Percentiles rank a stretch among this genome's conserved stretches.
Evolutionary conservation across 2,329 filamentous ascomycete genomes (phyloP).

Genomic region (Chrysosporium keratinophilum): DNA sequence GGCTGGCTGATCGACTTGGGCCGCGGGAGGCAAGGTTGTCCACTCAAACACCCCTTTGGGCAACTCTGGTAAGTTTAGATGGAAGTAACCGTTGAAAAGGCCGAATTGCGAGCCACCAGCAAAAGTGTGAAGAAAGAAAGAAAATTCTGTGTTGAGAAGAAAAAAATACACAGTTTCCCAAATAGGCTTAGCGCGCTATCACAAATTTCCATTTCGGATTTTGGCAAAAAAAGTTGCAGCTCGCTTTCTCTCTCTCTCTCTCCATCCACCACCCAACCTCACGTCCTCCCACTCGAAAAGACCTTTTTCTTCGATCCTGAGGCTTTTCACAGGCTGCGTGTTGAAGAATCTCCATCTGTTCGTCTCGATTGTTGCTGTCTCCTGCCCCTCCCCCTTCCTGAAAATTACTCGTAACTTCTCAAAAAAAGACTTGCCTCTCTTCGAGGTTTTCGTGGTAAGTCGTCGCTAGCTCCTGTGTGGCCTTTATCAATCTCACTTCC

Average conservation of each 20-base stretch:
- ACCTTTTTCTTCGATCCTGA: background rate
- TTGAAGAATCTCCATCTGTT: background rate
- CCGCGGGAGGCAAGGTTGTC: background rate
- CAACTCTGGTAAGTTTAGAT: slow-evolving; percentile 2
- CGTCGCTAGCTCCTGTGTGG: background rate
- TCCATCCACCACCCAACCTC: background rate
- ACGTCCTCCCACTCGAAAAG: background rate
- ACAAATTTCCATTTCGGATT: slow-evolving; percentile 12
- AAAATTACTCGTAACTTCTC: slow-evolving; percentile 24
- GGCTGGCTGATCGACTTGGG: no score
- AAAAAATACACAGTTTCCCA: slow-evolving; percentile 10
- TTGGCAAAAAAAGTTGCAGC: slow-evolving; percentile 15
- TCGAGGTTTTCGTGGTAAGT: slow-evolving; percentile 17
- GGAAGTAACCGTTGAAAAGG: background rate
- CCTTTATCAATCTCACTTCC: slow-evolving; percentile 22
- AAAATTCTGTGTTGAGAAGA: background rate
- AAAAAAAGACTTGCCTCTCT: slow-evolving; percentile 15
- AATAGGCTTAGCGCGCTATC: slow-evolving; percentile 20
- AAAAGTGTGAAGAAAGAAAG: background rate
- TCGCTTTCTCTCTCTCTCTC: background rate
- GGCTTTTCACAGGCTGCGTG: slow-evolving; percentile 1
- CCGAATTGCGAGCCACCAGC: background rate
- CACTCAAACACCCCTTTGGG: background rate
- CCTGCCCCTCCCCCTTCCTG: slow-evolving; percentile 20
- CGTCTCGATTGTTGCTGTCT: slow-evolving; percentile 8